Base-by-base conservation (phyloP, 805 yeast genomes). In the Hemisphaericaspora nanyangensis region DNA sequence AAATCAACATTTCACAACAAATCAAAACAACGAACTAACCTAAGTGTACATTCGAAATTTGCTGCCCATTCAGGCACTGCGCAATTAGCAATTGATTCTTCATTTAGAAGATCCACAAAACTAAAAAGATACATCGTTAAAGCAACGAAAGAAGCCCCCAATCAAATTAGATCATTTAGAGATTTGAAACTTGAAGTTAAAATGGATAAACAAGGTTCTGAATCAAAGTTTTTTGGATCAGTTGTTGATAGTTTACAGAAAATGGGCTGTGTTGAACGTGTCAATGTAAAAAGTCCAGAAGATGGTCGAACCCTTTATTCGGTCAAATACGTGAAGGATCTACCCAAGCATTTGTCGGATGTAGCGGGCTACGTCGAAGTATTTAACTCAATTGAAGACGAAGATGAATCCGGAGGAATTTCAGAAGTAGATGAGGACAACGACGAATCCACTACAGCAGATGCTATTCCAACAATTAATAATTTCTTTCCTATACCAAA, bases 141-240 rank as follows among this genome's bases (percentile, higher is more conserved):
- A 6, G 65, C 76, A 2, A 63, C 80, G 7, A 77, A 78, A 46
- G 60, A 61, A 4, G 84, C 85, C 0, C 83, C 83, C 29, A 73
- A 76, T 48, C 73, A 75, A 4, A 67, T 82, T 8, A 68, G 90
- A 37, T 77, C 81, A 22, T 72, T 79, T 13, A 56, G 68, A 22
- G 90, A 83, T 56, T 62, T 84, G 47, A 77, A 77, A 47, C 63
- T 74, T 25, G 87, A 82, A 50, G 51, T 82, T 31, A 71, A 72
- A 31, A 65, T 79, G 48, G 77, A 70, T 40, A 62, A 65, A 20
- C 65, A 61, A 6, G 46, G 48, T 30, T 61, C 65, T 5, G 49
- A 60, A 3, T 57, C 74, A 11, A 72, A 72, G 40, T 68, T 77
- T 17, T 79, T 76, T 50, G 65, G 74, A 24, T 63, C 76, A 4